These are phyloP conservation scores for Tulasnella calospora DNA, from an alignment of 768 basidiomycete species.

Conservation along the genomic window DNA sequence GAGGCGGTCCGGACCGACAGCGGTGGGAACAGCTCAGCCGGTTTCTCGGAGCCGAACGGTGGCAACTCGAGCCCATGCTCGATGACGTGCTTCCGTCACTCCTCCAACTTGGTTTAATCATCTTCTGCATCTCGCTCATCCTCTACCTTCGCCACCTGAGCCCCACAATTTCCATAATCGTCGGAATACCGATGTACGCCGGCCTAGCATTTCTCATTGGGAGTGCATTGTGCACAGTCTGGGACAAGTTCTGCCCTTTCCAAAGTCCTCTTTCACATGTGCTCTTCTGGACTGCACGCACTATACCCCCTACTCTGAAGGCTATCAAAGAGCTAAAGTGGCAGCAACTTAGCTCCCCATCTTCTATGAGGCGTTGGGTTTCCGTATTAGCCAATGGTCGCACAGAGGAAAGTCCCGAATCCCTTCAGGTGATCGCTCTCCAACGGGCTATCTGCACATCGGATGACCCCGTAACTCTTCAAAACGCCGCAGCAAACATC, in stretches of 20 bases:
- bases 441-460: background rate
- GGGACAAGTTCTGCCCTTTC: background rate
- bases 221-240: background rate
- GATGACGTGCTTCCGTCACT: background rate
- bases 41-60: background rate
- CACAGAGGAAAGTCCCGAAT: background rate
- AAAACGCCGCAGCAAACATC: background rate
- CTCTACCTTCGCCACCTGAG: background rate
- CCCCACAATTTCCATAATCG: background rate
- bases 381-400: background rate
- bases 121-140: background rate
- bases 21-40: background rate
- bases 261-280: background rate
- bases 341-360: background rate
- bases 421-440: background rate
- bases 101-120: background rate
- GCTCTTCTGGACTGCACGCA: background rate
- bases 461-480: background rate
- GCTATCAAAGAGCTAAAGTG: background rate
- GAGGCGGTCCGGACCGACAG: background rate
- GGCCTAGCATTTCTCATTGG: background rate
- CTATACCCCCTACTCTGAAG: background rate
- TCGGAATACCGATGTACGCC: background rate
- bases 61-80: background rate
- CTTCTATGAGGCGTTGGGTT: background rate